Conservation (phyloP, 2,329 filamentous ascomycete genomes). For the Sordariomycetes sp. region DNA sequence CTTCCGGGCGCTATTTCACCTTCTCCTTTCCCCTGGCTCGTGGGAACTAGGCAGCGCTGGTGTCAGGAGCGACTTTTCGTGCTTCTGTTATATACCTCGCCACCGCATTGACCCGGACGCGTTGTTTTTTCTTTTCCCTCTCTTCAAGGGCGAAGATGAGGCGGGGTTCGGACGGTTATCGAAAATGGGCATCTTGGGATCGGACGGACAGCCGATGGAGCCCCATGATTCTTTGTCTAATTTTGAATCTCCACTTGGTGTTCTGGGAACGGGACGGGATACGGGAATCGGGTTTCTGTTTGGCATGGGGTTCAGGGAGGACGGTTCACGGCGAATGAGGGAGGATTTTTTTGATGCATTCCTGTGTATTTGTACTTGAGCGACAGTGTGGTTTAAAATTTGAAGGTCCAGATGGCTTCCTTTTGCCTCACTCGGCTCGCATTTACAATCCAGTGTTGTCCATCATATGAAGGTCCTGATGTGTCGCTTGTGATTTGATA, state of each 20-base stretch:
- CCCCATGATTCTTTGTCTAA: no score
- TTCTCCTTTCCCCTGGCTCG: background rate
- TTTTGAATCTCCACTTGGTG: background rate
- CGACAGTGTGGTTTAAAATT: background rate
- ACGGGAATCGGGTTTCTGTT: background rate
- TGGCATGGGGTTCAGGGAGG: background rate
- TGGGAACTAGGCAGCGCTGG: background rate
- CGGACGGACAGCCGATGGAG: no score
- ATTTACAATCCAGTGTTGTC: background rate
- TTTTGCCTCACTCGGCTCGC: background rate
- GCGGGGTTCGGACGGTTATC: no score
- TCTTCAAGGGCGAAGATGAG: background rate
- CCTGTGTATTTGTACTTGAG: background rate
- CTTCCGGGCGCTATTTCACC: background rate
- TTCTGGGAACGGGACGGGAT: background rate
- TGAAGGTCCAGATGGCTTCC: background rate
- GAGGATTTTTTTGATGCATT: background rate
- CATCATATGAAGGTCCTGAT: background rate
- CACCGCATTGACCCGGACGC: background rate
- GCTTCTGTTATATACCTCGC: background rate
- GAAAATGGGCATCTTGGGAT: no score
- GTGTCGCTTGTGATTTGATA: background rate
- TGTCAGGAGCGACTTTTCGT: background rate
- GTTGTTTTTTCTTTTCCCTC: background rate
- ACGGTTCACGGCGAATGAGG: constrained; percentile 2